These are phyloP conservation scores for Chaetoscypha palmicola DNA, from an alignment of 2,329 filamentous ascomycete species.

Conservation along the genomic window DNA sequence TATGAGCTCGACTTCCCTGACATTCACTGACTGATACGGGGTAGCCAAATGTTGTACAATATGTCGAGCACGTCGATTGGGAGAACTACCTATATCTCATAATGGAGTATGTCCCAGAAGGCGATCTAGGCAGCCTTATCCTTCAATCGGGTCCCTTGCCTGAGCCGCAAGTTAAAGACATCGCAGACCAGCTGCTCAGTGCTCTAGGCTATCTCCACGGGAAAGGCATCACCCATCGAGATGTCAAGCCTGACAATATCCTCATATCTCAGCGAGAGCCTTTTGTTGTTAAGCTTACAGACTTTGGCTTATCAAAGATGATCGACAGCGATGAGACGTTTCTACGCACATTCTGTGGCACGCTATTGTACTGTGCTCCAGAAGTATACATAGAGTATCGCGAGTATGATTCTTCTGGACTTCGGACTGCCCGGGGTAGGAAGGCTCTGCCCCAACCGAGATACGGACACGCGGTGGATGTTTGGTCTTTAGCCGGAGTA, in stretches of 20 bases:
- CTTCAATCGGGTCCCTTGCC: constrained; percentile 51
- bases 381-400: constrained; percentile 80
- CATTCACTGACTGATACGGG: constrained; percentile 18
- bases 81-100: constrained; percentile 82
- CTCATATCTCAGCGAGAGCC: constrained; percentile 68
- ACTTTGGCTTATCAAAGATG: constrained; percentile 95
- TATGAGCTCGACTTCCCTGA: constrained; percentile 9
- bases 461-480: constrained; percentile 88
- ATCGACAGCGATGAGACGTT: constrained; percentile 87
- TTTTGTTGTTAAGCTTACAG: constrained; percentile 81
- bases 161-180: constrained; percentile 62
- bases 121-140: constrained; percentile 75
- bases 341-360: constrained; percentile 92
- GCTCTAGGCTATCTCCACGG: constrained; percentile 81
- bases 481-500: constrained; percentile 94
- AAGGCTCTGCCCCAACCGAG: constrained; percentile 41
- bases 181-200: constrained; percentile 70
- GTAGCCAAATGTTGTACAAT: constrained; percentile 82
- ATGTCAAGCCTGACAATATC: constrained; percentile 98
- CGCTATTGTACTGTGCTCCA: constrained; percentile 88
- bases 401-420: constrained; percentile 62
- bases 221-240: constrained; percentile 90
- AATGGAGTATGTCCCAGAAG: constrained; percentile 84
- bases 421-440: constrained; percentile 37
- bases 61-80: constrained; percentile 81